Evolutionary conservation across 1,284 basidiomycete genomes (phyloP).

Genomic region (Leccinum subrobustum): DNA sequence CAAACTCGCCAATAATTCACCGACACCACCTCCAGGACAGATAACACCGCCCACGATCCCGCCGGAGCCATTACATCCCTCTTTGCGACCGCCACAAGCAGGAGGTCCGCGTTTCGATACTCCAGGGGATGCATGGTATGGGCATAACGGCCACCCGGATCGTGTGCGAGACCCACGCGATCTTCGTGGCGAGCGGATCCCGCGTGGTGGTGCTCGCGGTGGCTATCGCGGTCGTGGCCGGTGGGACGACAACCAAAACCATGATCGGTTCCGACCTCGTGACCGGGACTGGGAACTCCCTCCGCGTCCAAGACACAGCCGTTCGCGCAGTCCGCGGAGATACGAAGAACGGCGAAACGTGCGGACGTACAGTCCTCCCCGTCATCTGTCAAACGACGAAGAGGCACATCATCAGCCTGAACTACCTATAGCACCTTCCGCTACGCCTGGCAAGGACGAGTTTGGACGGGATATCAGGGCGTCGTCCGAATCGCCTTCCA

Average conservation of each 20-base stretch:
- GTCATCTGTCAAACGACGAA: constrained; percentile 37
- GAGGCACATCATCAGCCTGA: constrained; percentile 24
- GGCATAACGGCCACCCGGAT: constrained; percentile 49
- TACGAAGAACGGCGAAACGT: constrained; percentile 46
- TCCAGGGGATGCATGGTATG: constrained; percentile 45
- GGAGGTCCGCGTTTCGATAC: constrained; percentile 27
- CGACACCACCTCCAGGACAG: constrained; percentile 28
- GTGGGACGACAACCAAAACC: constrained; percentile 38
- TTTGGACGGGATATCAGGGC: constrained; percentile 76
- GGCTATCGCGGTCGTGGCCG: constrained; percentile 39
- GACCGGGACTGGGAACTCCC: constrained; percentile 46
- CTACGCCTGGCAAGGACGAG: constrained; percentile 62
- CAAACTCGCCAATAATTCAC: constrained; percentile 37
- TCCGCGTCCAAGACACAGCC: constrained; percentile 50
- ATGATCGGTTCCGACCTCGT: constrained; percentile 50
- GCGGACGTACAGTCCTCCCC: constrained; percentile 58
- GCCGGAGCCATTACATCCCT: constrained; percentile 3
- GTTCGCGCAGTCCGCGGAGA: constrained; percentile 71
- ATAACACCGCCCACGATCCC: constrained; percentile 3
- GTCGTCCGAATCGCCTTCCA: constrained; percentile 36
- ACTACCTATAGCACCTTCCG: constrained; percentile 23
- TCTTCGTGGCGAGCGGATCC: constrained; percentile 39
- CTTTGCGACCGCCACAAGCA: constrained; percentile 1
- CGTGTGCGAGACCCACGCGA: constrained; percentile 49
- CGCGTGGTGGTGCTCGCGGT: constrained; percentile 44